Base-by-base conservation (phyloP, 148 eudicot genomes). In the Bassia scoparia region DNA sequence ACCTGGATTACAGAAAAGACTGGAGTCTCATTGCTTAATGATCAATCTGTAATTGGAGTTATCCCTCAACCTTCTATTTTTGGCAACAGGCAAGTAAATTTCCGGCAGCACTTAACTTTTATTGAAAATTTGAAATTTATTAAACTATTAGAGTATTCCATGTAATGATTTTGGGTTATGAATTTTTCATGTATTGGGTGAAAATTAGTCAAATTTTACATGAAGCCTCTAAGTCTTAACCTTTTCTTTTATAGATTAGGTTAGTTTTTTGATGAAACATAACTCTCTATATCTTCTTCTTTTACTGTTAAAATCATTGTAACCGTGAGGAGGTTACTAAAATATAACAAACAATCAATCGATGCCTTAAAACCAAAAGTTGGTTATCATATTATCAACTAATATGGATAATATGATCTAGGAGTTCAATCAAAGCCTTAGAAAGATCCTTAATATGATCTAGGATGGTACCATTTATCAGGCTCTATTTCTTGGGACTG, bases 51-150 rank as follows among this genome's bases (percentile, higher is more conserved):
- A 67, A 89, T 87, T 68, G 91, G 89, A 80, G 75, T 87, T 81
- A 85, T 87, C 64, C 87, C 89, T 60, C 95, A 89, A 70, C 95
- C 95, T 70, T 81, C 79, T 77, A 84, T 81, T 70, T 82, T 77
- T 21, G 88, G 89, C 69, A 84, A 87, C 78, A 89, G 95, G 95
- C 82, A 89, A 87, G 91, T 71, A 26, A 33, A 44, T 26, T 26
- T 20, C 27, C 64, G 34, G 23, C 29, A 30, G 2, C 24, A 20
- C 34, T 69, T 30, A 31, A 61, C 44, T 52, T 48, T 61, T 33
- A 29, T 16, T 61, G 52, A 62, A 61, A 12, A n/a, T n/a, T n/a
- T n/a, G n/a, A n/a, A n/a, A n/a, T n/a, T n/a, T n/a, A n/a, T n/a
- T n/a, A n/a, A n/a, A n/a, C n/a, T n/a, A n/a, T n/a, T n/a, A n/a